Conservation (phyloP, 495 filamentous ascomycete species). For the Penicillium diatomitis region DNA sequence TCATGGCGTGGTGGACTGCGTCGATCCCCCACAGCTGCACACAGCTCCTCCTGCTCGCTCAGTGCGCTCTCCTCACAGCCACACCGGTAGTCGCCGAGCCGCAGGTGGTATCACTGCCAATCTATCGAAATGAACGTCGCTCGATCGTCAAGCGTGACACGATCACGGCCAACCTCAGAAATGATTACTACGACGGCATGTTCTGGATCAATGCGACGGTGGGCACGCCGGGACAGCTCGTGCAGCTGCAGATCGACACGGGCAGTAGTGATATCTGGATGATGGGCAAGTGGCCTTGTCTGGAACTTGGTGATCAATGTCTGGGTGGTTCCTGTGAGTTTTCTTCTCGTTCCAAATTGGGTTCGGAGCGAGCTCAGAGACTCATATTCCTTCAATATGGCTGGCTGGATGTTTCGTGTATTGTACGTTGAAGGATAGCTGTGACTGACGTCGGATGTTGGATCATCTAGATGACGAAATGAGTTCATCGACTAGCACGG, state of each 20-base stretch:
- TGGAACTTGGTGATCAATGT: neutral
- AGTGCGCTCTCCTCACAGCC: neutral
- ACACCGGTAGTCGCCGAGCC: neutral
- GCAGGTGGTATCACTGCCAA: neutral
- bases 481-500: neutral
- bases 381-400: no score
- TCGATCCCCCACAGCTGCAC: neutral
- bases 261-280: conserved; percentile 1
- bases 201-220: conserved; percentile 1
- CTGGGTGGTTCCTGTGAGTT: neutral
- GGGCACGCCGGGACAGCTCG: neutral
- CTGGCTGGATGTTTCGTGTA: no score
- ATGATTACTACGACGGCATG: neutral
- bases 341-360: no score
- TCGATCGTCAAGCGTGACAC: neutral
- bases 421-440: no score
- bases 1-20: neutral
- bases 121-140: neutral
- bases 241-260: neutral
- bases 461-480: neutral
- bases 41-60: neutral
- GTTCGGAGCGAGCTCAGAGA: no score
- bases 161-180: neutral
- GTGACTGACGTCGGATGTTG: neutral
- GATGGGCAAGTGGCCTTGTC: neutral